These are phyloP conservation scores for Pichia paraexigua DNA, from an alignment of 805 yeast genomes.

Conservation along the genomic window DNA sequence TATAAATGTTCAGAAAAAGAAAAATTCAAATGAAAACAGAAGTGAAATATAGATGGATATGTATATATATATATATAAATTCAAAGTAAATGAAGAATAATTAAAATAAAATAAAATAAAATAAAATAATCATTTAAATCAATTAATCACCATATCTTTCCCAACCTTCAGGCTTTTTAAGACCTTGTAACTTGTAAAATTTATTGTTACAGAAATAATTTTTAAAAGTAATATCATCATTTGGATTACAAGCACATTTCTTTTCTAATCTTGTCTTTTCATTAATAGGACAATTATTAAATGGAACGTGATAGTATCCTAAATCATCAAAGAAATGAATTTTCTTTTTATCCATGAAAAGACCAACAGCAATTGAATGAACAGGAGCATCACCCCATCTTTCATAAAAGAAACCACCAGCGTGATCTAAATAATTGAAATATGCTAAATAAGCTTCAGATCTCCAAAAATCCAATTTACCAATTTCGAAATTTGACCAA, in stretches of 20 bases:
- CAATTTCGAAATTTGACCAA: slow-evolving; percentile 89
- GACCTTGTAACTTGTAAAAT: slow-evolving; percentile 46
- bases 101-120: no score
- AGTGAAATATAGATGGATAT: not conserved
- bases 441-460: slow-evolving; percentile 59
- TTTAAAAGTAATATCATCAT: slow-evolving; percentile 69
- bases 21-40: not conserved
- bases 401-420: slow-evolving; percentile 90
- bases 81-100: not conserved
- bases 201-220: slow-evolving; percentile 65
- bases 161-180: slow-evolving; percentile 65
- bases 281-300: slow-evolving; percentile 72
- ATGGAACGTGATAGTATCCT: slow-evolving; percentile 81
- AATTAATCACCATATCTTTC: slow-evolving; percentile 41
- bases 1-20: not conserved
- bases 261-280: slow-evolving; percentile 44
- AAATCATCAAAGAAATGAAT: slow-evolving; percentile 78
- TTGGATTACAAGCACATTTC: slow-evolving; percentile 68
- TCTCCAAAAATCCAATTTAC: slow-evolving; percentile 67
- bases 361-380: slow-evolving; percentile 79
- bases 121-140: no score
- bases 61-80: not conserved
- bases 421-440: slow-evolving; percentile 65
- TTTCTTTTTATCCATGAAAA: slow-evolving; percentile 62
- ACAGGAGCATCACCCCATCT: slow-evolving; percentile 96